Percentiles rank a stretch among this genome's conserved stretches.
phyloP scores from a whole-genome alignment of 495 filamentous ascomycete species.

The Trichocladium uniseriatum region DNA sequence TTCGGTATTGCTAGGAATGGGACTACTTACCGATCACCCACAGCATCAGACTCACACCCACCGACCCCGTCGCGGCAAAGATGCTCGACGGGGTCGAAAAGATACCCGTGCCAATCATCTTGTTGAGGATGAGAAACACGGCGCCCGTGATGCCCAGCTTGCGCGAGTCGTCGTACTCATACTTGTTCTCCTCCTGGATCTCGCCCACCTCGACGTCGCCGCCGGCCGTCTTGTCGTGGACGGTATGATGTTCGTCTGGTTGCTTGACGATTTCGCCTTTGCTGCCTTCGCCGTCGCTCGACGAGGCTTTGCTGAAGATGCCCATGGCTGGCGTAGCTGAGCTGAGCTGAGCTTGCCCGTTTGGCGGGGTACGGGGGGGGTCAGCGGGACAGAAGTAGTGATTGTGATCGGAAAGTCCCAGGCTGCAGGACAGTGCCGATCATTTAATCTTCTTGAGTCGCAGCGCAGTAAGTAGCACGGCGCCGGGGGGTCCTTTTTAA shows the following conservation, averaged over 20 bases:
- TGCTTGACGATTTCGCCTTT: neutral
- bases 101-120: conserved; percentile 49
- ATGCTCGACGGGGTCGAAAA: conserved; percentile 45
- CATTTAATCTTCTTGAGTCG: too few relatives aligned
- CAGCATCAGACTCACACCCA: conserved; percentile 29
- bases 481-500: too few relatives aligned
- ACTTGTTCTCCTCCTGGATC: conserved; percentile 30
- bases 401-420: too few relatives aligned
- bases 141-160: conserved; percentile 45
- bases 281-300: neutral
- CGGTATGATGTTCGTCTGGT: neutral
- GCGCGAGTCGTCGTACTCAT: conserved; percentile 38
- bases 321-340: conserved; percentile 10
- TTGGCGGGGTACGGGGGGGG: neutral
- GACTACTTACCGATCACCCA: conserved; percentile 29
- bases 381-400: neutral
- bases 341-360: neutral
- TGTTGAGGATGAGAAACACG: conserved; percentile 46
- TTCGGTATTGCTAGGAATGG: too few relatives aligned
- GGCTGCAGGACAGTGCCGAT: too few relatives aligned
- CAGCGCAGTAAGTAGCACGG: too few relatives aligned
- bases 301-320: conserved; percentile 11
- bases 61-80: conserved; percentile 40
- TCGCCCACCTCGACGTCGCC: conserved; percentile 18
- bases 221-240: neutral